Evolutionary conservation across 805 yeast species (phyloP), one percentile per base, ranked within the genome.

Genomic region (Starmerella floris): DNA sequence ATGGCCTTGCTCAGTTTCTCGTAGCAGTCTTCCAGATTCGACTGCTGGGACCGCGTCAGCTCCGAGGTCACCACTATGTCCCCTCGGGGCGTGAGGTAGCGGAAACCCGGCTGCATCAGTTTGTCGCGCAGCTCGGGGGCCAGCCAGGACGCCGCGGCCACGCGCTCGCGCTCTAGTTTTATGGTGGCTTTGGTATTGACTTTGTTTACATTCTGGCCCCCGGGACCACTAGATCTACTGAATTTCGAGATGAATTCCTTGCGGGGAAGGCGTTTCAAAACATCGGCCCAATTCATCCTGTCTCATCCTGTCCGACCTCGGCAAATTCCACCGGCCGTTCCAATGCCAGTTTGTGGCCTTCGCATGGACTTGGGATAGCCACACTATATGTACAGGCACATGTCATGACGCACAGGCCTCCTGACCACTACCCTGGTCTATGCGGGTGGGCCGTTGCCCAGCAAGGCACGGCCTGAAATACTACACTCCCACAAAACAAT

Each of bases 201-300:
- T 52, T 83, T 83, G 58, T 83, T 83, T 10, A 83, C 93, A 54
- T 83, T 79, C 52, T 83, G 94, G 0, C 94, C 94, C 1, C 94
- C 94, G 0, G 94, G 83, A 0, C 94, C 94, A 27, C 85, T 73
- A 0, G 91, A 71, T 44, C 87, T 59, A 41, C 74, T 64, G 54
- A 61, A 78, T 3, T 66, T 49, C 2, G 70, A 55, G 2, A 62
- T 60, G 51, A 78, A 77, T 15, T 58, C 51, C 16, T 57, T 49
- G 13, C 62, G 56, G 1, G 82, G 83, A 2, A 78, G 63, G 42
- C 8, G 34, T 6, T 16, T 4, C 15, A 31, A 19, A 6, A 11
- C 10, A 16, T 5, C 9, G 8, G 6, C 9, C 34, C 34, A 31
- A 13, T 31, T 31, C 34, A 31, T 31, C 17, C 8, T 9, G 27